Evolutionary conservation across 1,284 basidiomycete species (phyloP).

Genomic region (Inonotus hispidus): DNA sequence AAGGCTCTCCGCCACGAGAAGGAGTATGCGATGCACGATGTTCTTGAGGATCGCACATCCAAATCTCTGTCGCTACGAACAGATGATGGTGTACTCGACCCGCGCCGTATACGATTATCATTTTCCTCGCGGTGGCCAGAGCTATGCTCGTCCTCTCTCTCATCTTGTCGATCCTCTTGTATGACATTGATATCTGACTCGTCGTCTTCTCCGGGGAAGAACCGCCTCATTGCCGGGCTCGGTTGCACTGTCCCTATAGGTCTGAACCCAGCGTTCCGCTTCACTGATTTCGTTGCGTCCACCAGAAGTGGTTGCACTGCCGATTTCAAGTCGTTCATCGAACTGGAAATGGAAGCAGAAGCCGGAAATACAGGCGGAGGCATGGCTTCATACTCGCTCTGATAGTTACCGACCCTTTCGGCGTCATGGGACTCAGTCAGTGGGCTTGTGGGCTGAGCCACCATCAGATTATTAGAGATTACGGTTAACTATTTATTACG

Average conservation of each 20-base stretch:
- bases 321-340: constrained; percentile 12
- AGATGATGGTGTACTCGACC: neutral
- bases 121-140: neutral
- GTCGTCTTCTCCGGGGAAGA: constrained; percentile 31
- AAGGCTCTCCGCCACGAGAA: neutral
- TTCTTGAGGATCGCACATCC: neutral
- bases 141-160: neutral
- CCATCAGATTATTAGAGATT: neutral
- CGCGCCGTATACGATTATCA: neutral
- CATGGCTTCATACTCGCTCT: constrained; percentile 23
- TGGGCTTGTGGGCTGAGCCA: too few relatives aligned
- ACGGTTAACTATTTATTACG: neutral
- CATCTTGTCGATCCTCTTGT: neutral
- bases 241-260: constrained; percentile 13
- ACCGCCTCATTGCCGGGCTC: constrained; percentile 24
- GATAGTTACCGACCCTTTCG: constrained; percentile 17
- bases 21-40: neutral
- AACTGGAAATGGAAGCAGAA: neutral
- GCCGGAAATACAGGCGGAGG: constrained; percentile 23
- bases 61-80: neutral
- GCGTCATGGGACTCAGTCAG: neutral
- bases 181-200: constrained; percentile 17
- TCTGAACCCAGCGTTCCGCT: constrained; percentile 18
- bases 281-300: constrained; percentile 2
- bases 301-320: neutral